Percentiles rank a stretch among this genome's conserved stretches.
Conservation (phyloP, 257 asterid genomes). For the Capsicum pubescens region DNA sequence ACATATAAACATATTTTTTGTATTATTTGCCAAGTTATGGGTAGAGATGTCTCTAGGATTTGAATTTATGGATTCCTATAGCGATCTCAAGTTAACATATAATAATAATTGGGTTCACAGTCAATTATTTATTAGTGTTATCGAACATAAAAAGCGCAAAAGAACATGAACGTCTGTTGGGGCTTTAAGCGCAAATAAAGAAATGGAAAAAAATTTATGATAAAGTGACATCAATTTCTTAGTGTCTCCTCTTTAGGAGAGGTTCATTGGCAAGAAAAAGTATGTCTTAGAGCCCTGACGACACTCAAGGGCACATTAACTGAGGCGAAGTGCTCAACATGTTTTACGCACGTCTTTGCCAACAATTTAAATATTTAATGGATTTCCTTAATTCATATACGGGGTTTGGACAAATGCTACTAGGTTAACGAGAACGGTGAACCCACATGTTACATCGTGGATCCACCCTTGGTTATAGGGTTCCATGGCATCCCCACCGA, state of each 20-base stretch:
- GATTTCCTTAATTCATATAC: not conserved
- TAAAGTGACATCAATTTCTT: not conserved
- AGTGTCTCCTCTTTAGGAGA: constrained; percentile 5
- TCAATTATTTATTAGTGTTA: constrained; percentile 15
- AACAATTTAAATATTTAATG: not conserved
- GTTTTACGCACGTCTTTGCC: not conserved
- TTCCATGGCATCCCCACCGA: not conserved
- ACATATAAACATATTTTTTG: not conserved
- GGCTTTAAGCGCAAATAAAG: not conserved
- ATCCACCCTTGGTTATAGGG: not conserved
- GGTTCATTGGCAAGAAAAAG: not conserved
- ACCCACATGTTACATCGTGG: not conserved
- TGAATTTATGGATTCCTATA: not conserved
- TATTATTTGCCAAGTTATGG: not conserved
- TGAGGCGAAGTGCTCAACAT: not conserved
- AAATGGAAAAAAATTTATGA: not conserved
- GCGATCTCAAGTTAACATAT: not conserved
- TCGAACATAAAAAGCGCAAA: not conserved
- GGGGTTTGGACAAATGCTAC: not conserved
- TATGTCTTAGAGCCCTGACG: not conserved
- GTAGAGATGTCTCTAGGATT: not conserved
- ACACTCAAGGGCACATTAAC: not conserved
- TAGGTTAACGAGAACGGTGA: not conserved
- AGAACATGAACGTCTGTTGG: not conserved
- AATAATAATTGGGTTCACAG: not conserved